These are phyloP conservation scores for Martiniozyma asiatica DNA, from an alignment of 1,139 yeast species.

Conservation along the genomic window DNA sequence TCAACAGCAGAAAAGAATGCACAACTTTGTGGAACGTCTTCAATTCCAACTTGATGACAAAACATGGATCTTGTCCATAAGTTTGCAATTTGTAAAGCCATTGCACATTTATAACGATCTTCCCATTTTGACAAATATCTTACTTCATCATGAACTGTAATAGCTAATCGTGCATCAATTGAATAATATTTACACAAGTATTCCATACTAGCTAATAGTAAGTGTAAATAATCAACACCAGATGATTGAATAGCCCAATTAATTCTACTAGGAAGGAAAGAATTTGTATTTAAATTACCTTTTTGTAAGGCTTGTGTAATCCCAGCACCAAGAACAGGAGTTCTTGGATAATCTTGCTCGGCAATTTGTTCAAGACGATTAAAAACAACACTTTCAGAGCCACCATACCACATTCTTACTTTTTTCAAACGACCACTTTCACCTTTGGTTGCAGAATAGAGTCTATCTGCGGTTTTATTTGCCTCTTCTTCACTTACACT, in stretches of 20 bases:
- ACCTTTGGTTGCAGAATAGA: slow-evolving; percentile 84
- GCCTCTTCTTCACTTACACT: slow-evolving; percentile 59
- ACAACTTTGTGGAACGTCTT: slow-evolving; percentile 84
- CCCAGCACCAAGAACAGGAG: slow-evolving; percentile 90
- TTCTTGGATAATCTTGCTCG: slow-evolving; percentile 66
- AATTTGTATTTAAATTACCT: slow-evolving; percentile 49
- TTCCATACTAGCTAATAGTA: slow-evolving; percentile 79
- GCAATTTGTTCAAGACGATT: slow-evolving; percentile 85
- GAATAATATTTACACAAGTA: slow-evolving; percentile 53
- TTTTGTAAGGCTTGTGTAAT: slow-evolving; percentile 75
- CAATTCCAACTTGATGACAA: slow-evolving; percentile 82
- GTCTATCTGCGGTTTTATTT: slow-evolving; percentile 45
- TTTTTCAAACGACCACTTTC: slow-evolving; percentile 26
- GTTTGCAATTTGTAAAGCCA: slow-evolving; percentile 79
- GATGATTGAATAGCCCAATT: slow-evolving; percentile 98
- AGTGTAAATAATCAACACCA: slow-evolving; percentile 91
- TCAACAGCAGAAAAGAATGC: slow-evolving; percentile 95
- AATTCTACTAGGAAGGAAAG: slow-evolving; percentile 77
- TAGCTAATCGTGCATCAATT: slow-evolving; percentile 66
- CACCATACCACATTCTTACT: slow-evolving; percentile 66
- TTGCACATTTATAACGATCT: slow-evolving; percentile 64
- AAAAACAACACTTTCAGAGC: slow-evolving; percentile 86
- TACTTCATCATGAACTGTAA: slow-evolving; percentile 94
- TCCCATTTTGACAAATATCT: slow-evolving; percentile 66
- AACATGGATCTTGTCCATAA: slow-evolving; percentile 96